Evolutionary conservation across 1,139 yeast genomes (phyloP), one percentile per base, ranked within the genome.

Genomic region (Geotrichum restrictum): DNA sequence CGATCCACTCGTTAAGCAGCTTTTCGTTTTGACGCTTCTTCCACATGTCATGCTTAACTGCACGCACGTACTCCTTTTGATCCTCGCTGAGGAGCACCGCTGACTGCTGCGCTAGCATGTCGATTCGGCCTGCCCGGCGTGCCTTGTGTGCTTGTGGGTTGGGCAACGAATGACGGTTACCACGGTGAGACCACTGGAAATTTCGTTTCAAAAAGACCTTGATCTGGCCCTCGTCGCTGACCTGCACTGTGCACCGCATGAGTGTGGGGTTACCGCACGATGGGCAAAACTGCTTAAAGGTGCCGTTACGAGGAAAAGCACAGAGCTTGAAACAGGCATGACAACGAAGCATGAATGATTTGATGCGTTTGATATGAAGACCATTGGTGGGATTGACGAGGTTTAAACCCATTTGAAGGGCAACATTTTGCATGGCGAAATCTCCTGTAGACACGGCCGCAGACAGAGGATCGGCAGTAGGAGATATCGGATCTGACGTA

Each of bases 401-500:
- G 60, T 87, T 85, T 50, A 93, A 71, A 6, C 97, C 96, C 63
- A 94, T 77, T 69, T 93, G 98, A 72, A 94, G 76, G 1, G 96
- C 81, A 10, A 91, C 96, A 69, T 93, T 93, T 68, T 93, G 99
- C 68, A 93, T 88, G 2, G 99, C 98, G 74, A 91, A 93, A 80
- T 93, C 99, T 27, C 96, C 96, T 0, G 97, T 86, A 1, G 96
- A 85, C 54, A 93, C 73, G 1, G 97, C 98, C 22, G 85, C 94
- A 58, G 82, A 80, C 58, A 81, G 57, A 8, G 52, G 42, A 33
- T 56, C 57, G 21, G 45, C 56, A 14, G 56, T 58, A 1, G 55
- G 60, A 6, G 48, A 44, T 24, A 58, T 39, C 32, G 56, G 24
- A 64, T 68, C 24, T 16, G 40, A 51, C 1, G 29, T 27, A 13